Conservation (phyloP, 1,284 basidiomycete species). For the Heterobasidion parviporum region DNA sequence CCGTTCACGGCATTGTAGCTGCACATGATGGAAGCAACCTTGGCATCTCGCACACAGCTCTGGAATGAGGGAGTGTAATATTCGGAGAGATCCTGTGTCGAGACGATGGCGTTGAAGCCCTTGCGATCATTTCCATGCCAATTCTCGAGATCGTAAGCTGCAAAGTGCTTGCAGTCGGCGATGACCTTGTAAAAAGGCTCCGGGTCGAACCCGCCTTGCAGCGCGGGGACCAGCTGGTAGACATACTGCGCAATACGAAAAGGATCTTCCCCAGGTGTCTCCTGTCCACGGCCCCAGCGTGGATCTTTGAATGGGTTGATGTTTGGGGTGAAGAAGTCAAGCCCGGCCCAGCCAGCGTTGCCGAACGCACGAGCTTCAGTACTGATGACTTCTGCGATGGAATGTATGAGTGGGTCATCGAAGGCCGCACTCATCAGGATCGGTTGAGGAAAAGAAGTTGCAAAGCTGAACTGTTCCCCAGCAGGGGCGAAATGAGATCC, state of each 20-base stretch:
- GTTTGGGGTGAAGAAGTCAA: constrained; percentile 52
- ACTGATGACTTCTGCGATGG: constrained; percentile 38
- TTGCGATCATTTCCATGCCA: constrained; percentile 41
- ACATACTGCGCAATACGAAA: constrained; percentile 46
- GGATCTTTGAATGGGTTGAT: constrained; percentile 57
- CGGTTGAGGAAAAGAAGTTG: constrained; percentile 45
- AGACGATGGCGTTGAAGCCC: constrained; percentile 43
- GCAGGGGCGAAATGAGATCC: constrained; percentile 22
- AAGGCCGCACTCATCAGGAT: constrained; percentile 27
- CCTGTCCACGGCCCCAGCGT: constrained; percentile 53
- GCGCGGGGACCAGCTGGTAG: constrained; percentile 40
- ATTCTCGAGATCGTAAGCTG: constrained; percentile 48
- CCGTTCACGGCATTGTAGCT: constrained; percentile 55
- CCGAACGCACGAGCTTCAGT: constrained; percentile 51
- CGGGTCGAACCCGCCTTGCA: constrained; percentile 49
- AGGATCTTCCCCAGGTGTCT: constrained; percentile 53
- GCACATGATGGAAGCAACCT: constrained; percentile 51
- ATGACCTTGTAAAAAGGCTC: constrained; percentile 39
- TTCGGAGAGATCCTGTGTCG: constrained; percentile 46
- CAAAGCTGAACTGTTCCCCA: constrained; percentile 40
- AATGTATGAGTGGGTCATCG: constrained; percentile 42
- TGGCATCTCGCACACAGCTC: constrained; percentile 47
- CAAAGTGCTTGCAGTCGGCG: constrained; percentile 52
- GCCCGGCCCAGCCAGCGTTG: constrained; percentile 38
- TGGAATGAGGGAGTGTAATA: constrained; percentile 49